These are phyloP conservation scores for Amanita molliuscula DNA, from an alignment of 768 basidiomycete genomes.

Conservation along the genomic window DNA sequence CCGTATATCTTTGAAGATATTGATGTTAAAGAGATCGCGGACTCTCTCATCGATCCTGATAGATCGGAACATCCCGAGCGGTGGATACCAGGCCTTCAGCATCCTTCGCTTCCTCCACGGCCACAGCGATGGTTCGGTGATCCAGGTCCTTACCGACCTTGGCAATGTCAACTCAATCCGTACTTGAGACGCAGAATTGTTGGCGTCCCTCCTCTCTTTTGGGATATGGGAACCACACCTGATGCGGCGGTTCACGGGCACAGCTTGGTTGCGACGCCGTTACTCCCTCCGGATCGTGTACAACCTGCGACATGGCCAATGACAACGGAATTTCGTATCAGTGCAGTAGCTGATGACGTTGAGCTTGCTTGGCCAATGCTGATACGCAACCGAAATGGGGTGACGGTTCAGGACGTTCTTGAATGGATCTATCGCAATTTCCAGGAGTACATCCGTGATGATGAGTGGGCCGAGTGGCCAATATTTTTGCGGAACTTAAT, in stretches of 20 bases:
- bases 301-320: conserved; percentile 7
- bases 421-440: conserved; percentile 6
- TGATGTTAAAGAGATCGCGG: conserved; percentile 23
- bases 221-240: conserved; percentile 2
- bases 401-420: conserved; percentile 5
- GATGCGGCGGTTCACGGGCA: conserved; percentile 1
- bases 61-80: conserved; percentile 28
- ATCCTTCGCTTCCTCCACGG: conserved; percentile 18
- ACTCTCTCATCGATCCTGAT: conserved; percentile 19
- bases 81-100: conserved; percentile 38
- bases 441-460: not conserved
- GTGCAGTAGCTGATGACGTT: conserved; percentile 3
- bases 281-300: not conserved
- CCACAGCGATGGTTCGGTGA: not conserved
- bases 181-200: conserved; percentile 2
- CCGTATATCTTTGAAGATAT: conserved; percentile 6
- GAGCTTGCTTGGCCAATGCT: conserved; percentile 6
- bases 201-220: conserved; percentile 3
- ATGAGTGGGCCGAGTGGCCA: conserved; percentile 2
- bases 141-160: not conserved
- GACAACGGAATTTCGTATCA: not conserved
- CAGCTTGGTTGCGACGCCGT: conserved; percentile 1
- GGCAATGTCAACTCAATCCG: conserved; percentile 4
- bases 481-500: not conserved
- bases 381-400: not conserved